phyloP scores from a whole-genome alignment of 495 filamentous ascomycete genomes.

The Lichina pygmaea region DNA sequence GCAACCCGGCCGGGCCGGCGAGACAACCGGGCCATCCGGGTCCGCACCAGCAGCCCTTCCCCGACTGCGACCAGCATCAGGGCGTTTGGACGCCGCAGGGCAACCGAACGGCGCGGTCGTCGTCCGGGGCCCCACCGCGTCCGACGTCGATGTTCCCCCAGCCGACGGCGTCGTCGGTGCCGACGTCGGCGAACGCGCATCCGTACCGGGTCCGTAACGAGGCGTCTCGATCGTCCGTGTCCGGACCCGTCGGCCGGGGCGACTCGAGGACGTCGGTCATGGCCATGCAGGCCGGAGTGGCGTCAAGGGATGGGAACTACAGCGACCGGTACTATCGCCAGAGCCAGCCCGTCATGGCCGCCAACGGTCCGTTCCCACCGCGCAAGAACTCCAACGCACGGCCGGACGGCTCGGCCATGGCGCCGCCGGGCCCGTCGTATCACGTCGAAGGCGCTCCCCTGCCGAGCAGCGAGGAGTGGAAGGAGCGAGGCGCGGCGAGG shows the following conservation, averaged over 20 bases:
- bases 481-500: slow-evolving; percentile 73
- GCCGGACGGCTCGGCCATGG: slow-evolving; percentile 17
- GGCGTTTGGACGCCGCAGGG: neutral
- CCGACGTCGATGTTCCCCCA: slow-evolving; percentile 16
- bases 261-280: slow-evolving; percentile 33
- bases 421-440: slow-evolving; percentile 22
- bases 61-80: neutral
- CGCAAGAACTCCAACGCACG: slow-evolving; percentile 40
- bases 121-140: slow-evolving; percentile 4
- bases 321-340: slow-evolving; percentile 39
- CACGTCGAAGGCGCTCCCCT: slow-evolving; percentile 33
- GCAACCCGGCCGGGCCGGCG: no score
- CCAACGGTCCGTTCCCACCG: slow-evolving; percentile 26
- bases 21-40: neutral
- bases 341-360: slow-evolving; percentile 12
- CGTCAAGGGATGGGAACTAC: slow-evolving; percentile 41
- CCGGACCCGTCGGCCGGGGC: slow-evolving; percentile 24
- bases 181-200: slow-evolving; percentile 3
- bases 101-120: slow-evolving; percentile 1
- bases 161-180: slow-evolving; percentile 19
- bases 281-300: slow-evolving; percentile 34
- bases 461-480: slow-evolving; percentile 74
- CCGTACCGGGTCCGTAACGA: slow-evolving; percentile 26
- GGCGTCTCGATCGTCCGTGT: slow-evolving; percentile 32
- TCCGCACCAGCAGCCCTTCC: neutral